Conservation (phyloP, 2,329 filamentous ascomycete species). For the Botryotinia globosa region DNA sequence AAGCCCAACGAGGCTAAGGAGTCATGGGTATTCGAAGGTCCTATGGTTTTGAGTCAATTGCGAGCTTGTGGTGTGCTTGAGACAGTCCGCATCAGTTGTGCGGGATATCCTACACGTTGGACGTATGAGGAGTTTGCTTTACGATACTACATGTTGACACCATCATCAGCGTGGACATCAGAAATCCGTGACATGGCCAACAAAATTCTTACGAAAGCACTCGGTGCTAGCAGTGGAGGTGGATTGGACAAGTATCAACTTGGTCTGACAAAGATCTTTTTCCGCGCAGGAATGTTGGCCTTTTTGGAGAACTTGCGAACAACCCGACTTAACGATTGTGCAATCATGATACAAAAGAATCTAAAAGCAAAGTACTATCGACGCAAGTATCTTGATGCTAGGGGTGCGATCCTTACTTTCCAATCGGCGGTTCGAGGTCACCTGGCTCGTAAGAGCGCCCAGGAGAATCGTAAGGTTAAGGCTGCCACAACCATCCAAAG, state of each 20-base stretch:
- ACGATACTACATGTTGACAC: conserved; percentile 97
- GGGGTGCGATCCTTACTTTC: conserved; percentile 73
- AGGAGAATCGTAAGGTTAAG: conserved; percentile 77
- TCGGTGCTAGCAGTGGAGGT: conserved; percentile 72
- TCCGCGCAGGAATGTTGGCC: conserved; percentile 97
- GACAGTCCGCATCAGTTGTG: conserved; percentile 95
- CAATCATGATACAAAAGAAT: conserved; percentile 99
- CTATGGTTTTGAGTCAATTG: conserved; percentile 96
- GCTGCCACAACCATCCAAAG: conserved; percentile 93
- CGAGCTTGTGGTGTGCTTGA: conserved; percentile 98
- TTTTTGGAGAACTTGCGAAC: conserved; percentile 95
- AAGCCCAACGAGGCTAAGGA: conserved; percentile 98
- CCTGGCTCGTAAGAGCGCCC: conserved; percentile 71
- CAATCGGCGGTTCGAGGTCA: conserved; percentile 78
- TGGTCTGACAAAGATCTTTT: conserved; percentile 98
- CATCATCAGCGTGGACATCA: conserved; percentile 83
- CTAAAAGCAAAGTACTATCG: conserved; percentile 93
- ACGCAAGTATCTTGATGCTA: conserved; percentile 82
- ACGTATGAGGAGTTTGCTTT: conserved; percentile 98
- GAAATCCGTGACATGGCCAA: conserved; percentile 95
- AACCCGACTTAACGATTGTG: conserved; percentile 84
- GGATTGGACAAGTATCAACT: conserved; percentile 94
- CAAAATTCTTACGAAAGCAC: conserved; percentile 81
- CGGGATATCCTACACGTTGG: conserved; percentile 96
- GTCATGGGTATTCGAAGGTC: conserved; percentile 96